phyloP scores from a whole-genome alignment of 2,329 filamentous ascomycete genomes.

The Cadophora malorum region DNA sequence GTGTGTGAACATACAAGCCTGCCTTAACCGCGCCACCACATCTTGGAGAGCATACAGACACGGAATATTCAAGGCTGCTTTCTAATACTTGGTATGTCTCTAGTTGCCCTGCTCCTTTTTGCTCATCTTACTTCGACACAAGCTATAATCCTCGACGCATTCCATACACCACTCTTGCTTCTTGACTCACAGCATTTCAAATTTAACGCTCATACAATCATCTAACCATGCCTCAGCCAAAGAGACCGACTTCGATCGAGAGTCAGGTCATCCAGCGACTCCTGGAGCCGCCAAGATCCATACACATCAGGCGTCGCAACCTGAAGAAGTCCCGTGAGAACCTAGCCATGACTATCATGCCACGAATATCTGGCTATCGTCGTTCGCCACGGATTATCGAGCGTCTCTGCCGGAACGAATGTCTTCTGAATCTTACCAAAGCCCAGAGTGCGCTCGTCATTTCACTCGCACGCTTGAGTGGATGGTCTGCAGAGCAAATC shows the following conservation, averaged over 20 bases:
- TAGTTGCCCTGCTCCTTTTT: neutral
- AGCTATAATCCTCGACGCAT: neutral
- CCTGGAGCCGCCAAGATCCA: neutral
- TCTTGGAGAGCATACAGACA: neutral
- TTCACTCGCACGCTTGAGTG: constrained; percentile 33
- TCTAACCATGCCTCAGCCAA: neutral
- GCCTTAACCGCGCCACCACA: neutral
- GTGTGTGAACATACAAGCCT: neutral
- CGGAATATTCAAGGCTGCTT: neutral
- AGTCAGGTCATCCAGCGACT: neutral
- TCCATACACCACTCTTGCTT: neutral
- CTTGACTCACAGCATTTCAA: neutral
- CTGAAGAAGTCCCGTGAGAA: neutral
- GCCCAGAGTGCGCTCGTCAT: constrained; percentile 23
- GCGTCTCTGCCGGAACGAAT: neutral
- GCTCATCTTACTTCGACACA: neutral
- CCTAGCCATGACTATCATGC: neutral
- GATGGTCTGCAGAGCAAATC: constrained; percentile 40
- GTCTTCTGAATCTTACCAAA: neutral
- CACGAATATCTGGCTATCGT: neutral
- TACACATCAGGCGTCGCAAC: neutral
- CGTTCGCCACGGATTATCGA: constrained; percentile 2
- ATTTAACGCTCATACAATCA: neutral
- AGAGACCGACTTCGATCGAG: neutral
- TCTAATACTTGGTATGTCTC: neutral